Evolutionary conservation across 2,329 filamentous ascomycete genomes (phyloP).

Genomic region (Aspergillus sp.): DNA sequence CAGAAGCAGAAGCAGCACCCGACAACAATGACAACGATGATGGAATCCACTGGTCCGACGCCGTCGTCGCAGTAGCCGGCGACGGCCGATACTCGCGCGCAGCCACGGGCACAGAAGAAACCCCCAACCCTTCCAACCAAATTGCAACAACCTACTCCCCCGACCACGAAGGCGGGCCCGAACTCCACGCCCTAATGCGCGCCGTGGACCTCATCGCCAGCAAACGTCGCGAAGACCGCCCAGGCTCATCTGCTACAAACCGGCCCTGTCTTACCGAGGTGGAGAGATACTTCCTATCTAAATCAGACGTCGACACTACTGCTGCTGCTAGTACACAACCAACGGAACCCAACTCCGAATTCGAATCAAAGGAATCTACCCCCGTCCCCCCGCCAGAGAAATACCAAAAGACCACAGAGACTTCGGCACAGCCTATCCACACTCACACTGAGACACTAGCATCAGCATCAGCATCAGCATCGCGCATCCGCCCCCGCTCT

Average conservation of each 20-base stretch:
- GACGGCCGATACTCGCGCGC: conserved; percentile 43
- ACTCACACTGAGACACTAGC: no score
- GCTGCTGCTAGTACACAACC: no score
- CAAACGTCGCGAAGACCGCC: conserved; percentile 37
- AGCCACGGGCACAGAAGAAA: conserved; percentile 19
- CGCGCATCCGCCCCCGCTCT: conserved; percentile 68
- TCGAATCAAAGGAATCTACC: conserved; percentile 10
- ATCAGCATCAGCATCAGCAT: background rate
- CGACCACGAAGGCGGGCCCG: conserved; percentile 45
- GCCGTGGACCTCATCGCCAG: conserved; percentile 45
- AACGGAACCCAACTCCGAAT: conserved; percentile 41
- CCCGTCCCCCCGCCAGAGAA: conserved; percentile 16
- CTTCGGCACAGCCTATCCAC: conserved; percentile 16
- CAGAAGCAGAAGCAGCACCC: conserved; percentile 22
- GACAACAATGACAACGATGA: no score
- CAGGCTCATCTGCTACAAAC: conserved; percentile 13
- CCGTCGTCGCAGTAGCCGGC: conserved; percentile 47
- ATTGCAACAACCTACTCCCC: conserved; percentile 26
- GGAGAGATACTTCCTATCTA: conserved; percentile 49
- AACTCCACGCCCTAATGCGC: conserved; percentile 51
- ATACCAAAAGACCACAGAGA: conserved; percentile 21
- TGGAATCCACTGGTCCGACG: conserved; percentile 33
- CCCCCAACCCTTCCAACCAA: conserved; percentile 27
- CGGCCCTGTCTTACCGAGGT: conserved; percentile 27
- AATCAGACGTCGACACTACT: conserved; percentile 11